Conservation (phyloP, 306 rosid genomes). For the Bauhinia variegata region DNA sequence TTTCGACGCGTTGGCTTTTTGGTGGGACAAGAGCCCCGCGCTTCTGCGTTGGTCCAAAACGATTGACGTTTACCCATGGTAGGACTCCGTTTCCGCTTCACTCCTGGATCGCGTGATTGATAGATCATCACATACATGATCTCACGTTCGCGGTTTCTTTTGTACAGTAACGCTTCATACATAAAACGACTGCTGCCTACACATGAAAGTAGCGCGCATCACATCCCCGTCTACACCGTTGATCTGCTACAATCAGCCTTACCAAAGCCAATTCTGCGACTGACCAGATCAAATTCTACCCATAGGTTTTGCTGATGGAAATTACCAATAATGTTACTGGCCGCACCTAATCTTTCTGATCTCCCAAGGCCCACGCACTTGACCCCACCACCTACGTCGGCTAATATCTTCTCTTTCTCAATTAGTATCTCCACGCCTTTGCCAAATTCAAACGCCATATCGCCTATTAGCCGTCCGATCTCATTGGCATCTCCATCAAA, state of each 20-base stretch:
- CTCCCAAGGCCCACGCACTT: slow-evolving; percentile 80
- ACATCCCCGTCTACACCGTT: background rate
- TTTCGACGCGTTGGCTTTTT: too few species aligned
- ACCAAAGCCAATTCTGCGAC: slow-evolving; percentile 71
- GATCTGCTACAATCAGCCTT: slow-evolving; percentile 71
- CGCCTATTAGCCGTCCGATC: slow-evolving; percentile 70
- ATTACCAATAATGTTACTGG: slow-evolving; percentile 80
- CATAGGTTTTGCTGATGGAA: slow-evolving; percentile 80
- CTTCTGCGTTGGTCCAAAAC: too few species aligned
- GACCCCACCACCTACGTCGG: slow-evolving; percentile 77
- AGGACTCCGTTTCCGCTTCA: background rate
- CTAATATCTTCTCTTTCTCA: slow-evolving; percentile 50
- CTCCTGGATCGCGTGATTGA: too few species aligned
- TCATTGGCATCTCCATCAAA: slow-evolving; percentile 46
- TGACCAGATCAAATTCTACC: slow-evolving; percentile 80
- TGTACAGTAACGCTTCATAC: slow-evolving; percentile 1
- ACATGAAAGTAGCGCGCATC: slow-evolving; percentile 1
- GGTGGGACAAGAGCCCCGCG: too few species aligned
- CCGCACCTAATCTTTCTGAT: slow-evolving; percentile 68
- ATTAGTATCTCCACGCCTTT: slow-evolving; percentile 73
- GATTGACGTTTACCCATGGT: slow-evolving; percentile 40
- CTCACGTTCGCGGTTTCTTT: slow-evolving; percentile 7
- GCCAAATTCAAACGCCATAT: slow-evolving; percentile 66
- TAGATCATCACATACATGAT: slow-evolving; percentile 25
- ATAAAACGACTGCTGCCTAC: slow-evolving; percentile 11